Evolutionary conservation across 352 stramenopile genomes (phyloP).

Genomic region (Phytophthora cryptogea): DNA sequence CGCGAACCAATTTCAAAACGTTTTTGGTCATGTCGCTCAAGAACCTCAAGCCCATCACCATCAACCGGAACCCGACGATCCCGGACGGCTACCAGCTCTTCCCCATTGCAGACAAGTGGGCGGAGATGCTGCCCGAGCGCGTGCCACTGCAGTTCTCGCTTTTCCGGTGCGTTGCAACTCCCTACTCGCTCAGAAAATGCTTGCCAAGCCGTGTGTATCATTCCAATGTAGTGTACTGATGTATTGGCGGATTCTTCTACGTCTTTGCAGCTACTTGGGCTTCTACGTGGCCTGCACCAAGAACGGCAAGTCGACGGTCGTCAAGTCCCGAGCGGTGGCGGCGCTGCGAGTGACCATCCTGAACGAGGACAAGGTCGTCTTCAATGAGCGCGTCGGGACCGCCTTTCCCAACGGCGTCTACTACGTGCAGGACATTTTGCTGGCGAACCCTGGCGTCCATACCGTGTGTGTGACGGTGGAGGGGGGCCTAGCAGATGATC

Average conservation of each 20-base stretch:
- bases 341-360: constrained; percentile 73
- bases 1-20: constrained; percentile 6
- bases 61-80: constrained; percentile 44
- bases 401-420: constrained; percentile 79
- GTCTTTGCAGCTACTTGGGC: constrained; percentile 52
- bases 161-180: constrained; percentile 53
- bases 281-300: constrained; percentile 75
- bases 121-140: constrained; percentile 59
- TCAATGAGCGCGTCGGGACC: constrained; percentile 55
- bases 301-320: constrained; percentile 64
- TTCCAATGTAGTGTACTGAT: background rate
- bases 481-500: constrained; percentile 48
- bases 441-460: constrained; percentile 64
- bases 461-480: constrained; percentile 67
- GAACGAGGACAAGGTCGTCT: constrained; percentile 81
- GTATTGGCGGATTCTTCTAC: background rate
- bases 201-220: background rate
- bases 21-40: constrained; percentile 54
- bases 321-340: constrained; percentile 55
- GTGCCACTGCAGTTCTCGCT: constrained; percentile 80
- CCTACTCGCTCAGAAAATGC: background rate
- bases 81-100: constrained; percentile 68
- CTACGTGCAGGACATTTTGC: constrained; percentile 78
- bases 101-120: constrained; percentile 73
- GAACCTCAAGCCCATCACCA: constrained; percentile 67